These are phyloP conservation scores for Clavariopsis aquatica DNA, from an alignment of 495 filamentous ascomycete species.

Conservation along the genomic window DNA sequence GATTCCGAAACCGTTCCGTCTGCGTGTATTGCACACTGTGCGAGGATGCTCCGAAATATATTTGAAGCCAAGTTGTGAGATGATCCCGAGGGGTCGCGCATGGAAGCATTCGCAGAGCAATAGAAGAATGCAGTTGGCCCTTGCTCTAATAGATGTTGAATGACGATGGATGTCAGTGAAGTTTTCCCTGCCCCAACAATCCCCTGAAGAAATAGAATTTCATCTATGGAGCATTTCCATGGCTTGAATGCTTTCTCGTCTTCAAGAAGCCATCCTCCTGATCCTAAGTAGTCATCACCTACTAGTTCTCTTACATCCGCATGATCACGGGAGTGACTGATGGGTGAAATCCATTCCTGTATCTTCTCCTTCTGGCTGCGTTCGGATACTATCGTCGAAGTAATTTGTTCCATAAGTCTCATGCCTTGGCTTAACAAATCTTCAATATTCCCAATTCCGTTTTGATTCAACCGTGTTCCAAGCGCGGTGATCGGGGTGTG, in stretches of 20 bases:
- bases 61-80: background rate
- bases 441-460: background rate
- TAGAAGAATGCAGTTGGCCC: background rate
- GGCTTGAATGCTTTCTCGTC: background rate
- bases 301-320: background rate
- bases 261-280: background rate
- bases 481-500: background rate
- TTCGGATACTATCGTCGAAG: background rate
- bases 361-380: background rate
- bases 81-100: background rate
- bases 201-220: background rate
- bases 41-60: slow-evolving; percentile 1
- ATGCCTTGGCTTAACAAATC: slow-evolving; percentile 3
- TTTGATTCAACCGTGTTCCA: background rate
- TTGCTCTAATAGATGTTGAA: background rate
- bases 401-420: slow-evolving; percentile 5
- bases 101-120: slow-evolving; percentile 4
- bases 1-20: background rate
- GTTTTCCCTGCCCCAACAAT: slow-evolving; percentile 3
- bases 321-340: background rate
- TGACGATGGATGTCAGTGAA: slow-evolving; percentile 5
- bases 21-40: background rate
- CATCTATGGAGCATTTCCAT: background rate
- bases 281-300: slow-evolving; percentile 4
- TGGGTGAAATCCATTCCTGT: slow-evolving; percentile 1